These are phyloP conservation scores for Cicer judaicum DNA, from an alignment of 306 rosid genomes.

Conservation along the genomic window DNA sequence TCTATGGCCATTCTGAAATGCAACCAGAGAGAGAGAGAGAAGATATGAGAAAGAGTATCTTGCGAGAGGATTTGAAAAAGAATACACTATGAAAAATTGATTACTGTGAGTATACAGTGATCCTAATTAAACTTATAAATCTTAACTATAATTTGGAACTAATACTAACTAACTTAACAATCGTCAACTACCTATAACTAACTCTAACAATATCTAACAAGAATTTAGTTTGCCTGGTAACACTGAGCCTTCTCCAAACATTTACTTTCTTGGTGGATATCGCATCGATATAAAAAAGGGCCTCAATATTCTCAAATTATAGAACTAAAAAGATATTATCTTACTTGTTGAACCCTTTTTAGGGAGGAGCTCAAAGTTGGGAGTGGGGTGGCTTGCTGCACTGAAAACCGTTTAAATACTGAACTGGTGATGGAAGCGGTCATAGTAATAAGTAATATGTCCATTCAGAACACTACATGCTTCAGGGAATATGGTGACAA, in stretches of 20 bases:
- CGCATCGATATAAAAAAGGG: conserved; percentile 7
- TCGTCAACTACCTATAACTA: too few relatives aligned
- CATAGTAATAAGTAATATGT: conserved; percentile 64
- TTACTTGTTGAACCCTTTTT: conserved; percentile 34
- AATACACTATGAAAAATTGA: too few relatives aligned
- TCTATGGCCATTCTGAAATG: not conserved
- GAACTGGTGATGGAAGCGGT: conserved; percentile 73
- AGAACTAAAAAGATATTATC: conserved; percentile 14
- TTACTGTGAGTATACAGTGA: too few relatives aligned
- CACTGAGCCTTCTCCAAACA: conserved; percentile 30
- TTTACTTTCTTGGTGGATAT: conserved; percentile 32
- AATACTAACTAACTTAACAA: too few relatives aligned
- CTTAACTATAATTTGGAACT: too few relatives aligned
- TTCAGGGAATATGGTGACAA: conserved; percentile 50
- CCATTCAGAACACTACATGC: conserved; percentile 60
- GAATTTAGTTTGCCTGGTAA: conserved; percentile 14
- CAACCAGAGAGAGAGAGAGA: not conserved
- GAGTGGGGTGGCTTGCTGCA: conserved; percentile 63
- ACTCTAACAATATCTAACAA: too few relatives aligned
- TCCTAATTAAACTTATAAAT: too few relatives aligned
- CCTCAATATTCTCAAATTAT: conserved; percentile 23
- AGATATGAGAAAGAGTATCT: not conserved
- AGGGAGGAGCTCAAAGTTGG: conserved; percentile 88
- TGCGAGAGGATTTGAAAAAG: too few relatives aligned
- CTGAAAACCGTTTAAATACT: conserved; percentile 47